Conservation (phyloP, 2,329 filamentous ascomycete genomes). For the Stemphylium beticola region DNA sequence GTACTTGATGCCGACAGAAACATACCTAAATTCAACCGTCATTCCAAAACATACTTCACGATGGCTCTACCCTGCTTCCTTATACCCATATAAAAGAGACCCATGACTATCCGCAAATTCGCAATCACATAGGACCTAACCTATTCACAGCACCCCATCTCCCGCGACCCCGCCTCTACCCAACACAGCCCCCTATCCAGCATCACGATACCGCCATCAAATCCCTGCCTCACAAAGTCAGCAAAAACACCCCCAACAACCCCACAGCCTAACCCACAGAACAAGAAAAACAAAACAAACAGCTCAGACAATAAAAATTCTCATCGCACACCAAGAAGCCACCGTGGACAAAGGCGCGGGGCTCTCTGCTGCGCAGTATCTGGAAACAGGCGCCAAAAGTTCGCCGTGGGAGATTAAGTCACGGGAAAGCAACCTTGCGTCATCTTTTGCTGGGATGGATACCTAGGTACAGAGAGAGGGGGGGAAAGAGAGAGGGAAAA, state of each 20-base stretch:
- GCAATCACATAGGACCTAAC: too few relatives aligned
- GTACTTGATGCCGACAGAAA: too few relatives aligned
- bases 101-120: too few relatives aligned
- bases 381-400: background rate
- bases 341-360: background rate
- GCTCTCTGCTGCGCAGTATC: constrained; percentile 16
- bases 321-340: constrained; percentile 14
- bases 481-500: background rate
- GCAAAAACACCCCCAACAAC: background rate
- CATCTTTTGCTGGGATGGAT: background rate
- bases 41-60: too few relatives aligned
- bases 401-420: constrained; percentile 5
- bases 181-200: too few relatives aligned
- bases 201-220: too few relatives aligned
- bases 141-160: too few relatives aligned
- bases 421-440: background rate
- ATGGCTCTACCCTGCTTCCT: too few relatives aligned
- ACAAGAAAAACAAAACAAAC: background rate
- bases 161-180: too few relatives aligned
- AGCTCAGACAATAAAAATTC: constrained; percentile 5
- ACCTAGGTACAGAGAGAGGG: background rate
- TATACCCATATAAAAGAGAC: too few relatives aligned
- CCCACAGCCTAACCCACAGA: background rate
- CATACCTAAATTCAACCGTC: too few relatives aligned
- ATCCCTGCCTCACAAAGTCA: background rate